A percentile compares a stretch with the other conserved stretches of the same genome.
phyloP scores from a whole-genome alignment of 352 stramenopile species.

The Phytophthora sansomeana region DNA sequence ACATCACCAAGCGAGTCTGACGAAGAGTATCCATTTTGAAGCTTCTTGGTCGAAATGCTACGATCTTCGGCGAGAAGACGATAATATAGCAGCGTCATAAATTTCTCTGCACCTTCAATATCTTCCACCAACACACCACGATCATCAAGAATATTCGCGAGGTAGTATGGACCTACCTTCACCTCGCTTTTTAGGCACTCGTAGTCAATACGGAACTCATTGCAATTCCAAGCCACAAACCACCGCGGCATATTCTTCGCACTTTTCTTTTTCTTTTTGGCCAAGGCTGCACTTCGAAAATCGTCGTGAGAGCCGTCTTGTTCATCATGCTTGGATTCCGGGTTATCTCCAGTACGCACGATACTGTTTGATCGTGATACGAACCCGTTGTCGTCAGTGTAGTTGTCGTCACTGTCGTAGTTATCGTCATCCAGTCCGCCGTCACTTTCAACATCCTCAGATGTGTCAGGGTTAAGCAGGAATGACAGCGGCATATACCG shows the following conservation, averaged over 20 bases:
- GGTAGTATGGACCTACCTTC: constrained; percentile 86
- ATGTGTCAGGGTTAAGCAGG: constrained; percentile 77
- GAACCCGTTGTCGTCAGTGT: constrained; percentile 68
- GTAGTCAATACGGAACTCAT: constrained; percentile 87
- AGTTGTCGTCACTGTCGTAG: constrained; percentile 80
- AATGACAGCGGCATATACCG: constrained; percentile 85
- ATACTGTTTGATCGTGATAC: constrained; percentile 51
- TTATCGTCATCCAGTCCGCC: constrained; percentile 62
- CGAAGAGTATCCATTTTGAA: constrained; percentile 32
- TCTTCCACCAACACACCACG: constrained; percentile 83
- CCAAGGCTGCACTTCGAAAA: constrained; percentile 33
- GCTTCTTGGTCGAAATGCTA: constrained; percentile 19
- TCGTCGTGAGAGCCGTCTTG: constrained; percentile 46
- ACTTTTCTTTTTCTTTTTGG: constrained; percentile 79
- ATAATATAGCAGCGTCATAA: constrained; percentile 91
- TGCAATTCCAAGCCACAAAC: constrained; percentile 90
- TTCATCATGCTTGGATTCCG: constrained; percentile 43
- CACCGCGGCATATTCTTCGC: constrained; percentile 76
- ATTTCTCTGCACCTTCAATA: constrained; percentile 76
- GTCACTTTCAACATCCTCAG: constrained; percentile 72
- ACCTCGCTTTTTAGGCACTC: constrained; percentile 76
- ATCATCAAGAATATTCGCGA: constrained; percentile 84
- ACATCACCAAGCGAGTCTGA: constrained; percentile 49
- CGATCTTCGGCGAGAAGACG: constrained; percentile 78
- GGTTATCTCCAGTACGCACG: constrained; percentile 35